Evolutionary conservation across 2,329 filamentous ascomycete genomes (phyloP).

Genomic region (Xylaria sp.): DNA sequence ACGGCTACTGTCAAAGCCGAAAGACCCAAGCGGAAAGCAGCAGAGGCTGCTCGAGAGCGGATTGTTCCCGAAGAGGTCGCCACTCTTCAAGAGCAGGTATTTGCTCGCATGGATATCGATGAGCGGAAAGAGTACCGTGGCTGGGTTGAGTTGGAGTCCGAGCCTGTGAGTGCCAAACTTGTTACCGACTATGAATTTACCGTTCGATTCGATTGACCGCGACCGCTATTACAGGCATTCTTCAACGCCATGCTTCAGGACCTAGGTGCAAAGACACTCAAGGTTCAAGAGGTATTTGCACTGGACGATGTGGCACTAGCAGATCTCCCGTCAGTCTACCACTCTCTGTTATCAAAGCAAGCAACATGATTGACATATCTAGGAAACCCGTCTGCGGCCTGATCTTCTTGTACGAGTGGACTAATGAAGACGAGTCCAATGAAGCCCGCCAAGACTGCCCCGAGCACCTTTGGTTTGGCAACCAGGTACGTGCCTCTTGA

Average conservation of each 20-base stretch:
- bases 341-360: conserved; percentile 43
- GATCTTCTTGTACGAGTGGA: conserved; percentile 86
- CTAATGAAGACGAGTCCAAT: conserved; percentile 63
- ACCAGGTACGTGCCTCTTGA: conserved; percentile 76
- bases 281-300: conserved; percentile 79
- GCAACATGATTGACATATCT: conserved; percentile 13
- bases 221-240: conserved; percentile 67
- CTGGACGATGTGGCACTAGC: conserved; percentile 74
- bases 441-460: conserved; percentile 65
- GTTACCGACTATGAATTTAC: not conserved
- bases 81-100: conserved; percentile 56
- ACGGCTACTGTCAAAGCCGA: conserved; percentile 32
- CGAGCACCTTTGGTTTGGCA: conserved; percentile 88
- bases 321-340: conserved; percentile 67
- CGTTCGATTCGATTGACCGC: conserved; percentile 30
- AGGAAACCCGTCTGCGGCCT: conserved; percentile 83
- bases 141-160: conserved; percentile 89
- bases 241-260: conserved; percentile 88
- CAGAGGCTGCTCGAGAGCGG: conserved; percentile 49
- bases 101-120: conserved; percentile 60
- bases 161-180: conserved; percentile 70
- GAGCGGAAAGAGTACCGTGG: conserved; percentile 74
- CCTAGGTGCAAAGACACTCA: conserved; percentile 78
- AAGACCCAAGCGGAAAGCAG: conserved; percentile 59
- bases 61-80: conserved; percentile 51